phyloP scores from a whole-genome alignment of 345 rosid genomes.

The Limnanthes douglasii region DNA sequence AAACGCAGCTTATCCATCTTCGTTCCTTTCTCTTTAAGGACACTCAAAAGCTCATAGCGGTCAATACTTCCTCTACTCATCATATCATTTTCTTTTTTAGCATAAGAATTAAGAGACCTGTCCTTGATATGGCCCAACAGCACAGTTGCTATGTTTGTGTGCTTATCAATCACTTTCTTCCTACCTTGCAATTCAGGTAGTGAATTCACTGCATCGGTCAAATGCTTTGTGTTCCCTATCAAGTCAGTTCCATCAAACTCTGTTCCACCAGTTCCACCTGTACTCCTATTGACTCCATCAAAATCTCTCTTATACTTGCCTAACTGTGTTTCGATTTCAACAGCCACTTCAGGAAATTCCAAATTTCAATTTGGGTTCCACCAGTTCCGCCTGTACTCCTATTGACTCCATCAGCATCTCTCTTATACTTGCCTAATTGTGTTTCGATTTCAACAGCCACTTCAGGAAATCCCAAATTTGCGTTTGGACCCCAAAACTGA shows the following conservation, averaged over 20 bases:
- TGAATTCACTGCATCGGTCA: conserved; percentile 97
- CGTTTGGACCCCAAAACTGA: conserved; percentile 85
- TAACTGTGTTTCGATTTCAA: too few relatives aligned
- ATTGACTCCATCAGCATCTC: conserved; percentile 92
- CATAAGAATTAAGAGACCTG: conserved; percentile 79
- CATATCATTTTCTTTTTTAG: conserved; percentile 93
- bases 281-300: too few relatives aligned
- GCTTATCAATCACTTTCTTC: conserved; percentile 94
- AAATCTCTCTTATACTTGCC: too few relatives aligned
- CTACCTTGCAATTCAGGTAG: conserved; percentile 89
- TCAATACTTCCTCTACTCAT: conserved; percentile 76
- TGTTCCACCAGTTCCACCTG: conserved; percentile 68
- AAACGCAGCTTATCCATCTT: conserved; percentile 84
- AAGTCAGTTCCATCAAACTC: conserved; percentile 87
- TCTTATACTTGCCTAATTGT: conserved; percentile 80
- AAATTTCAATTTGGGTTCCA: too few relatives aligned
- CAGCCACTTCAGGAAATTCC: too few relatives aligned
- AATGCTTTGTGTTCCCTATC: conserved; percentile 92
- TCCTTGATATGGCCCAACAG: conserved; percentile 93
- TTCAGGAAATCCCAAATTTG: conserved; percentile 87
- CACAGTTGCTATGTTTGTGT: conserved; percentile 87
- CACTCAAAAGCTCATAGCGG: conserved; percentile 48
- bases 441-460: conserved; percentile 92
- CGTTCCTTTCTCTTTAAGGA: conserved; percentile 78
- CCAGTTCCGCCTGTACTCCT: too few relatives aligned